Base-by-base conservation (phyloP, 2,329 filamentous ascomycete species). In the Microthyrium microscopicum region DNA sequence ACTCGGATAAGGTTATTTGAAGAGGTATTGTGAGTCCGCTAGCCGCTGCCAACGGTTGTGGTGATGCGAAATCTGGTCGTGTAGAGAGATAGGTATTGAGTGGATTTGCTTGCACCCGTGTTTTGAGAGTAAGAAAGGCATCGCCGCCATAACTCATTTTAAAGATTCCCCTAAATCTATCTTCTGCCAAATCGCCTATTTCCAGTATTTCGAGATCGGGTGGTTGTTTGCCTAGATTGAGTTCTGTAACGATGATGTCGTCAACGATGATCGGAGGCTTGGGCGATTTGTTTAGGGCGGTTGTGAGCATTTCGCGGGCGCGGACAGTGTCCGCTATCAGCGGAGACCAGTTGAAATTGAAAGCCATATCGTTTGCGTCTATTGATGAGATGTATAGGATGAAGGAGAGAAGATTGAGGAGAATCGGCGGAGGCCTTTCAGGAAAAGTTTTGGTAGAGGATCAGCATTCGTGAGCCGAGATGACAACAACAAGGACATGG, bases 311-410 rank as follows among this genome's bases (percentile, higher is more conserved):
- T 54, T 95, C 85, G 55, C 85, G 80, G 33, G 89, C 87, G 46
- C 84, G 78, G 53, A 79, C 73, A 50, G 82, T 87, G 62, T 95
- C 89, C 52, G 87, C 87, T 61, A 91, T 89, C 44, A 98, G 70
- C 52, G 89, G 89, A 70, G 84, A 93, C 89, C 89, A 98, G 82
- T 95, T 95, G 80, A 98, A 98, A 68, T 95, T 95, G 79, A 98
- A 98, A 46, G 89, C 89, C 89, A 98, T 98, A n/a, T n/a, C n/a
- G n/a, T n/a, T n/a, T n/a, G n/a, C n/a, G n/a, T n/a, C n/a, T n/a
- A n/a, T n/a, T n/a, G n/a, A n/a, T n/a, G n/a, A n/a, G n/a, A n/a
- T n/a, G n/a, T n/a, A n/a, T n/a, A n/a, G n/a, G n/a, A n/a, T n/a
- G n/a, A n/a, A n/a, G n/a, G n/a, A n/a, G n/a, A n/a, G n/a, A n/a